phyloP scores from a whole-genome alignment of 2,329 filamentous ascomycete genomes.

The Colletotrichum orbiculare region DNA sequence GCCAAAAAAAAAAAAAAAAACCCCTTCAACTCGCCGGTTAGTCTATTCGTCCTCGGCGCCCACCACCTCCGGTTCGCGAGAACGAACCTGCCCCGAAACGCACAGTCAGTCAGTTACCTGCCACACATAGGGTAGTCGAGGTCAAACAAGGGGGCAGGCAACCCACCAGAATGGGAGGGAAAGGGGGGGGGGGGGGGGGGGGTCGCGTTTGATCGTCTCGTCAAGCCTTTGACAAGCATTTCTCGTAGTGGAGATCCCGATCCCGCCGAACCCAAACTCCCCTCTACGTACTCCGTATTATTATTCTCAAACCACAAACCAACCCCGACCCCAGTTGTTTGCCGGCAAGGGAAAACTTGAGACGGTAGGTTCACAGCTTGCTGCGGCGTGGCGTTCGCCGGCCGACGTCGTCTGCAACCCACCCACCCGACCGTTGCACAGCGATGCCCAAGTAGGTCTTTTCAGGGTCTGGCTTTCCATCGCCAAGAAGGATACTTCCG shows the following conservation, averaged over 20 bases:
- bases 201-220: conserved; percentile 26
- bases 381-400: neutral
- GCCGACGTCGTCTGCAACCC: neutral
- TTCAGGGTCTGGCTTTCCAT: conserved; percentile 3
- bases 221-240: conserved; percentile 34
- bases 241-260: conserved; percentile 10
- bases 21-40: no score
- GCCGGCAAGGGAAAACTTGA: neutral
- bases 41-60: no score
- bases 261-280: neutral
- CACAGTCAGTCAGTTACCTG: no score
- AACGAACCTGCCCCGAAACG: no score
- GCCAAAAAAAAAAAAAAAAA: no score
- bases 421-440: neutral
- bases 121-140: neutral
- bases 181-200: neutral
- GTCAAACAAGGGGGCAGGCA: neutral
- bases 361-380: neutral
- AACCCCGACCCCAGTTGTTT: neutral
- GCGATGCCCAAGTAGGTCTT: no score
- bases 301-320: neutral
- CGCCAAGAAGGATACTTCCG: conserved; percentile 27
- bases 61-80: no score
- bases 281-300: neutral
- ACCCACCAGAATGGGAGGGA: neutral